Base-by-base conservation (phyloP, 352 stramenopile genomes). In the Phytophthora vignae region DNA sequence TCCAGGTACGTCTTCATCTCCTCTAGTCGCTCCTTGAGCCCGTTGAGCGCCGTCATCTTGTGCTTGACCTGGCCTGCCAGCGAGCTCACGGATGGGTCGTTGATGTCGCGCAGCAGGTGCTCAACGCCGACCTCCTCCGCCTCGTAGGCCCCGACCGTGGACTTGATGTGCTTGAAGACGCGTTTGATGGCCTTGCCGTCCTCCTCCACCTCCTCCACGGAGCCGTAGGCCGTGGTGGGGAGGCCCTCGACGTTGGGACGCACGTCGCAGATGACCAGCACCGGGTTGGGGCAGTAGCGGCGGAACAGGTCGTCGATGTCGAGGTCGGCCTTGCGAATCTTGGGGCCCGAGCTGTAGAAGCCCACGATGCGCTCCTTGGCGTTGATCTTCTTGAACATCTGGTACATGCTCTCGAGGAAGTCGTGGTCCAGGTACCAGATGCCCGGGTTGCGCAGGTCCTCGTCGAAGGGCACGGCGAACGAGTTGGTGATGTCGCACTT, bases 371-470 rank as follows among this genome's bases (percentile, higher is more conserved):
- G 88, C 78, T 99, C 98, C 83, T 99, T 99, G 65, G 97, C 90
- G 67, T 96, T 97, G 64, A 98, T 97, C 81, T 98, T 98, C 82
- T 96, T 97, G 78, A 98, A 98, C 93, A 98, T 98, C 57, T 78
- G 71, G 69, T 92, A 97, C 98, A 99, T 99, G 76, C 88, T 99
- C 78, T 99, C 98, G 44, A 99, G 82, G 75, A 98, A 99, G 85
- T 99, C 98, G 83, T 99, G 98, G 88, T 99, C 98, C 48, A 99
- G 83, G 83, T 99, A 99, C 95, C 98, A 99, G 57, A 99, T 98
- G 21, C 84, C 86, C 40, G 94, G 93, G 84, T 99, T 99, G 60
- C 96, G 96, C 54, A 97, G 79, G 76, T 99, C 98, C 85, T 99
- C 98, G 74, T 99, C 98, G 76, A 99, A 99, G 6, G 98, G 98